A percentile compares a stretch with the other conserved stretches of the same genome.
These are phyloP conservation scores for Acorus gramineus DNA, from an alignment of 106 monocot genomes.

Conservation along the genomic window DNA sequence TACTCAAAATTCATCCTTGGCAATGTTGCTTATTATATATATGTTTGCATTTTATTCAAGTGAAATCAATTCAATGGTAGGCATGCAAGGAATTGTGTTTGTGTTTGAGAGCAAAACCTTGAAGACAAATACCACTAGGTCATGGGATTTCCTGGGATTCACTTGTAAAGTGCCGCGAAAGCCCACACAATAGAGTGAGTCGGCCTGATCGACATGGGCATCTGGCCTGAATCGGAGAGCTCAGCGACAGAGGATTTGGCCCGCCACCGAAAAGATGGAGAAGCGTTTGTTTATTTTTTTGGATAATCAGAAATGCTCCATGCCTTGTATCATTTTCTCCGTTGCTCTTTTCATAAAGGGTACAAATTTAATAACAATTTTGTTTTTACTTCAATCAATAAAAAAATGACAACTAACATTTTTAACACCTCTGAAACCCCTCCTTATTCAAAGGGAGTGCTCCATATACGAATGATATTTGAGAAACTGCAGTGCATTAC, in stretches of 20 bases:
- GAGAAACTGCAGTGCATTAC: too few species aligned
- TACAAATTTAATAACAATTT: too few species aligned
- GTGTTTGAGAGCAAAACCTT: constrained; percentile 8
- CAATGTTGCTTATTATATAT: background rate
- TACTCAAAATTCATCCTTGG: background rate
- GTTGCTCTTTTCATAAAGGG: too few species aligned
- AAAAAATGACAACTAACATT: too few species aligned
- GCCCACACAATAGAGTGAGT: background rate
- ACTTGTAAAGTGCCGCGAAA: background rate
- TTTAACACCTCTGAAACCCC: too few species aligned
- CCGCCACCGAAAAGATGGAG: background rate
- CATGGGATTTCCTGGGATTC: constrained; percentile 12
- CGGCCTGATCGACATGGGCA: constrained; percentile 4
- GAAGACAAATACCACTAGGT: constrained; percentile 1
- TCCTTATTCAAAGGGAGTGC: too few species aligned
- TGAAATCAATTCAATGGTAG: background rate
- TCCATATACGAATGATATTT: too few species aligned
- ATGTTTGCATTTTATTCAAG: too few species aligned
- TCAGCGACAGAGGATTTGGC: constrained; percentile 4
- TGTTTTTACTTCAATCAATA: too few species aligned
- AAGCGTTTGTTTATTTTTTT: background rate
- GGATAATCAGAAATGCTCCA: too few species aligned
- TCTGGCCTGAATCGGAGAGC: constrained; percentile 2
- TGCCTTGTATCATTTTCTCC: too few species aligned
- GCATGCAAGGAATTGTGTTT: constrained; percentile 2